Percentiles rank a stretch among this genome's conserved stretches.
Evolutionary conservation across 176 grass and related monocot genomes (phyloP).

Genomic region (Alopecurus myosuroides): DNA sequence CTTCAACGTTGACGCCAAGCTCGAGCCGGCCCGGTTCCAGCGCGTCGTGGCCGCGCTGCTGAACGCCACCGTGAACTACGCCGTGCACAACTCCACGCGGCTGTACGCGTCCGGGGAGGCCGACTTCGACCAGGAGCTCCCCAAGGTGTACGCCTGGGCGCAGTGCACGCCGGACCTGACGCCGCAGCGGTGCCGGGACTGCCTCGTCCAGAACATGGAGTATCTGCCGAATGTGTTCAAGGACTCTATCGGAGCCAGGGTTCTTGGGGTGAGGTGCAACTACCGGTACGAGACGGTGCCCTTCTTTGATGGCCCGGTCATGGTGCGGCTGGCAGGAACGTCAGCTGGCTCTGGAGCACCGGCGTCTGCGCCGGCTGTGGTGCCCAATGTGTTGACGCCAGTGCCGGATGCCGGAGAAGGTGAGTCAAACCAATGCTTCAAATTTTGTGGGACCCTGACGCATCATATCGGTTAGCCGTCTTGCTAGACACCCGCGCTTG

Average conservation of each 20-base stretch:
- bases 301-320: constrained; percentile 19
- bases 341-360: neutral
- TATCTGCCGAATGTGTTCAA: neutral
- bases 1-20: neutral
- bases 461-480: no score
- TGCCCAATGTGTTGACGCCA: neutral
- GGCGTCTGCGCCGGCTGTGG: neutral
- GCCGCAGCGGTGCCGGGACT: neutral
- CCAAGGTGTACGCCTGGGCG: constrained; percentile 6
- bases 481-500: neutral
- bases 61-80: neutral
- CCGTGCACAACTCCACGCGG: neutral
- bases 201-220: neutral
- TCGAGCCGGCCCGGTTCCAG: neutral
- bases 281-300: constrained; percentile 20
- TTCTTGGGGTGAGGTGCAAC: constrained; percentile 37
- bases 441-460: neutral
- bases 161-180: neutral
- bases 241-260: neutral
- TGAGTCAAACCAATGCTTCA: neutral
- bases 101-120: neutral
- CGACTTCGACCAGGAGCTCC: neutral
- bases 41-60: neutral
- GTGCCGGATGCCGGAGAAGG: neutral
- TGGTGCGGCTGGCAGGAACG: neutral